These are phyloP conservation scores for Mycena vitilis DNA, from an alignment of 768 basidiomycete species.

Conservation along the genomic window DNA sequence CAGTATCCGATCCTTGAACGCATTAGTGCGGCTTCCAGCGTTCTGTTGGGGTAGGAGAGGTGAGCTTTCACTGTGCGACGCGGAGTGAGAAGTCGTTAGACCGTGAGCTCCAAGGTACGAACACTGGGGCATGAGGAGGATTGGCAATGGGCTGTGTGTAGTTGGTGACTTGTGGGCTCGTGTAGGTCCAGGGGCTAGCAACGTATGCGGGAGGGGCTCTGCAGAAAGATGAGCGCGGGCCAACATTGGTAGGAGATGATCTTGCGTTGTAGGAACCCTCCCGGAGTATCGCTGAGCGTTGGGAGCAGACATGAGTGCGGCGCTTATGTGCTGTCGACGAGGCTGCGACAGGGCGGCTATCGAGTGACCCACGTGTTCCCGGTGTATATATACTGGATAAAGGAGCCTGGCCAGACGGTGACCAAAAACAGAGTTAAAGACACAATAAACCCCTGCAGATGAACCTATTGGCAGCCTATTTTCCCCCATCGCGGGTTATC, in stretches of 20 bases:
- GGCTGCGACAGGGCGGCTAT: too few species aligned
- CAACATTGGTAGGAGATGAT: not conserved
- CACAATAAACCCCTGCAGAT: too few species aligned
- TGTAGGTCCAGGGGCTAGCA: not conserved
- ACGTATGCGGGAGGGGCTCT: not conserved
- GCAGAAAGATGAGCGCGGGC: not conserved
- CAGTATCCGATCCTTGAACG: not conserved
- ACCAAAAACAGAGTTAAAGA: too few species aligned
- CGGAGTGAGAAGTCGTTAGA: too few species aligned
- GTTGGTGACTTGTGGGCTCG: not conserved
- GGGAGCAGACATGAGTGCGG: not conserved
- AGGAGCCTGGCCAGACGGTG: too few species aligned
- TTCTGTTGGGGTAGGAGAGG: conserved; percentile 7
- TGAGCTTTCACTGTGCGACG: conserved; percentile 1
- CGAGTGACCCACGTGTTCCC: too few species aligned
- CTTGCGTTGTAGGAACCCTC: not conserved
- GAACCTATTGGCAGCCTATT: too few species aligned
- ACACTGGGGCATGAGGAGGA: not conserved
- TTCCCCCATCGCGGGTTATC: too few species aligned
- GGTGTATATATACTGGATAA: too few species aligned
- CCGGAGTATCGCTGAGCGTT: not conserved
- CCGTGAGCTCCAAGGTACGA: not conserved
- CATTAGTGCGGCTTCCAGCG: too few species aligned
- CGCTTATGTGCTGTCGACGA: not conserved
- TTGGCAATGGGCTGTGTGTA: not conserved